Evolutionary conservation across 169 alveolate species (phyloP).

Genomic region (Plasmodium blacklocki): DNA sequence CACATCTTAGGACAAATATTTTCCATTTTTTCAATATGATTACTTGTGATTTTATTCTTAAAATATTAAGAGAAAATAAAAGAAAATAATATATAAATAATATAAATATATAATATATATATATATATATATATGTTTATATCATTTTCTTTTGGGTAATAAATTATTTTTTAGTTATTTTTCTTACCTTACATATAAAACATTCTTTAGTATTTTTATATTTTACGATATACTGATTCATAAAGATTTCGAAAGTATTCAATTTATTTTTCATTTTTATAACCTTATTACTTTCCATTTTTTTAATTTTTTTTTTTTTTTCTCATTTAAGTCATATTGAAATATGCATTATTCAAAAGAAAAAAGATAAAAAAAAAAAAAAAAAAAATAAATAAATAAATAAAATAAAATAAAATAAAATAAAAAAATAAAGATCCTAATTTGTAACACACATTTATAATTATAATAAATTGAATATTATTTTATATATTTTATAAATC

Average conservation of each 20-base stretch:
- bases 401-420: no score
- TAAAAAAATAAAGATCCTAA: no score
- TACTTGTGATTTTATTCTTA: conserved; percentile 27
- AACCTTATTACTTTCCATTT: conserved; percentile 17
- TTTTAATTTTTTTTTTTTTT: not conserved
- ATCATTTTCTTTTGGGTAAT: not conserved
- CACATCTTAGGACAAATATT: conserved; percentile 60
- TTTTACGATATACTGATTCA: conserved; percentile 57
- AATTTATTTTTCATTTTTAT: conserved; percentile 16
- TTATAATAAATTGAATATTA: no score
- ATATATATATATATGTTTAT: not conserved
- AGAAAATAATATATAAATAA: not conserved
- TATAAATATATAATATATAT: no score
- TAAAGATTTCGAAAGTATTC: conserved; percentile 34
- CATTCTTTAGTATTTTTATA: conserved; percentile 51
- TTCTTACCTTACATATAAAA: conserved; percentile 47
- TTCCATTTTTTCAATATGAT: conserved; percentile 64
- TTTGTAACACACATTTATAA: no score
- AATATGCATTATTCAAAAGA: not conserved
- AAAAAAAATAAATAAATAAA: no score
- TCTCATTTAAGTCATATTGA: not conserved
- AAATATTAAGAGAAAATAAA: conserved; percentile 1
- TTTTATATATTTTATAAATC: no score
- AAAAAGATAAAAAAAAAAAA: not conserved
- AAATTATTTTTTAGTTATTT: not conserved